These are phyloP conservation scores for Neoscytalidium dimidiatum DNA, from an alignment of 2,329 filamentous ascomycete genomes.

Conservation along the genomic window DNA sequence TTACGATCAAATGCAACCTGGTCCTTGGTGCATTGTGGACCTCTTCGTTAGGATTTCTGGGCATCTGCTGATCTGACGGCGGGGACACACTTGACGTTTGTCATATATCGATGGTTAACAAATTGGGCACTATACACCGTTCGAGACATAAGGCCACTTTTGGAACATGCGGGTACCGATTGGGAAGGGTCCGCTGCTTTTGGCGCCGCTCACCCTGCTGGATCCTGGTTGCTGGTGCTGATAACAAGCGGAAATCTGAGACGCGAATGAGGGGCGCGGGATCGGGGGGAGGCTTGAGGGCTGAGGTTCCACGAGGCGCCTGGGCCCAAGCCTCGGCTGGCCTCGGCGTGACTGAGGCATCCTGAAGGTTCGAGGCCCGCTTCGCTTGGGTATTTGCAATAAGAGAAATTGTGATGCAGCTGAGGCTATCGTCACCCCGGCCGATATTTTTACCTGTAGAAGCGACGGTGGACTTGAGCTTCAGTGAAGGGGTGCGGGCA, in stretches of 20 bases:
- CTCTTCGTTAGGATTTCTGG: not conserved
- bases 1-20: not conserved
- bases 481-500: not conserved
- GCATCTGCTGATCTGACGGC: not conserved
- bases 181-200: conserved; percentile 2
- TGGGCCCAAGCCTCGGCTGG: not conserved
- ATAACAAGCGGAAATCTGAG: conserved; percentile 8
- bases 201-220: not conserved
- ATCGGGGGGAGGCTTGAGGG: not conserved
- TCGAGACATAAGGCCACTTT: not conserved
- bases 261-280: not conserved
- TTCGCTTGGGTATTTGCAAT: conserved; percentile 12
- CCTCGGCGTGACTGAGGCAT: not conserved
- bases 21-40: not conserved
- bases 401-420: not conserved
- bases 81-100: not conserved
- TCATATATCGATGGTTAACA: not conserved
- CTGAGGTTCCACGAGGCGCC: not conserved
- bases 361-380: not conserved
- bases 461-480: not conserved
- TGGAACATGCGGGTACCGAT: not conserved
- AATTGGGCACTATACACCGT: not conserved
- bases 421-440: not conserved
- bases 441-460: not conserved
- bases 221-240: not conserved